Evolutionary conservation across 2,329 filamentous ascomycete species (phyloP).

Genomic region (Chalaropsis ovoidea): DNA sequence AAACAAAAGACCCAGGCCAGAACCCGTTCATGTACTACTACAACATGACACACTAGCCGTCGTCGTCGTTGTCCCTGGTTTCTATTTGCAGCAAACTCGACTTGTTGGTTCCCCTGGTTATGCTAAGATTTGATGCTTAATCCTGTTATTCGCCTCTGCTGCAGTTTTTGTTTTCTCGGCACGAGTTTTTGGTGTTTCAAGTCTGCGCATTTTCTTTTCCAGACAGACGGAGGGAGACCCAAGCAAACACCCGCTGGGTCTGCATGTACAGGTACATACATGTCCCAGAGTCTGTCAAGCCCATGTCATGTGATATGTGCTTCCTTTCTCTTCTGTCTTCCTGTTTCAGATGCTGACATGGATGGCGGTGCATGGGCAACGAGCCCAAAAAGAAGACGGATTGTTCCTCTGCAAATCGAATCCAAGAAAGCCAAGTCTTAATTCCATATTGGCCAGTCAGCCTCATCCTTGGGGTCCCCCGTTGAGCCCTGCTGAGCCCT

Average conservation of each 20-base stretch:
- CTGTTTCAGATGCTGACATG: not conserved
- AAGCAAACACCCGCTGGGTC: not conserved
- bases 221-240: not conserved
- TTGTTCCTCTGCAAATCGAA: conserved; percentile 2
- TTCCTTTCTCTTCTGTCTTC: too few species aligned
- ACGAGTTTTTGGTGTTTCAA: not conserved
- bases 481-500: not conserved
- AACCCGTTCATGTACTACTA: too few species aligned
- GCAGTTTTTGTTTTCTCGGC: not conserved
- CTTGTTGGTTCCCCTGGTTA: conserved; percentile 5
- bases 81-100: too few species aligned
- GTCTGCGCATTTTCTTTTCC: not conserved
- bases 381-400: not conserved
- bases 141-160: too few species aligned
- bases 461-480: not conserved
- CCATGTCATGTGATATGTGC: conserved; percentile 6
- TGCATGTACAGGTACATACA: not conserved
- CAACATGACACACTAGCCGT: too few species aligned
- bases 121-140: not conserved
- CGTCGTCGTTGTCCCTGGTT: too few species aligned
- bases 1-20: too few species aligned
- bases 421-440: not conserved
- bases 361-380: not conserved
- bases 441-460: not conserved
- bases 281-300: conserved; percentile 3